A percentile compares a stretch with the other conserved stretches of the same genome.
Evolutionary conservation across 768 basidiomycete species (phyloP).

Genomic region (Coprinellus micaceus): DNA sequence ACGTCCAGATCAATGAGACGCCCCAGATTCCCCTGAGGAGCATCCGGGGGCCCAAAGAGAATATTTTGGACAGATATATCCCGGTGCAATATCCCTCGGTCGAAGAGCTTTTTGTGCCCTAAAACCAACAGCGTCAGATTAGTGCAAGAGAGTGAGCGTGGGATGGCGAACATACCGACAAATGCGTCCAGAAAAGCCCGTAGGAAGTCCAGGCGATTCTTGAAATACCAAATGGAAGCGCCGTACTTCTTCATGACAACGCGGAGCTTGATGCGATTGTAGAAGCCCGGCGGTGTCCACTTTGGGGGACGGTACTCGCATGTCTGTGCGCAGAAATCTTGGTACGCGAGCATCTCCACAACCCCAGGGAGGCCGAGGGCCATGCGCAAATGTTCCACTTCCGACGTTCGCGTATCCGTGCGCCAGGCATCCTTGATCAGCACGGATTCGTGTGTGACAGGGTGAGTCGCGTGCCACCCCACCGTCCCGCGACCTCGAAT

Average conservation of each 20-base stretch:
- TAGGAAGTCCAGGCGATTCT: not conserved
- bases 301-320: conserved; percentile 3
- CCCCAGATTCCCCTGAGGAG: conserved; percentile 1
- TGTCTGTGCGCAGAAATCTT: conserved; percentile 3
- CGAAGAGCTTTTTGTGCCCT: conserved; percentile 18
- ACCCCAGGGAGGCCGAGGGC: conserved; percentile 15
- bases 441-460: not conserved
- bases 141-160: not conserved
- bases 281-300: not conserved
- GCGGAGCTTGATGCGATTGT: conserved; percentile 12
- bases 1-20: conserved; percentile 14
- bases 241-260: conserved; percentile 15
- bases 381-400: conserved; percentile 6
- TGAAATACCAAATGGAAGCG: conserved; percentile 11
- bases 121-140: not conserved
- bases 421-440: conserved; percentile 24
- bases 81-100: conserved; percentile 20
- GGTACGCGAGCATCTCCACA: conserved; percentile 12
- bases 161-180: not conserved
- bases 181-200: not conserved
- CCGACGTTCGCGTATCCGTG: not conserved
- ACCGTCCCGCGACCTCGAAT: conserved; percentile 20
- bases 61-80: conserved; percentile 26
- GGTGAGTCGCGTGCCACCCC: conserved; percentile 18
- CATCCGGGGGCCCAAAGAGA: conserved; percentile 10